Evolutionary conservation across 164 flowering plant genomes (phyloP).

Genomic region (Brasenia schreberi): DNA sequence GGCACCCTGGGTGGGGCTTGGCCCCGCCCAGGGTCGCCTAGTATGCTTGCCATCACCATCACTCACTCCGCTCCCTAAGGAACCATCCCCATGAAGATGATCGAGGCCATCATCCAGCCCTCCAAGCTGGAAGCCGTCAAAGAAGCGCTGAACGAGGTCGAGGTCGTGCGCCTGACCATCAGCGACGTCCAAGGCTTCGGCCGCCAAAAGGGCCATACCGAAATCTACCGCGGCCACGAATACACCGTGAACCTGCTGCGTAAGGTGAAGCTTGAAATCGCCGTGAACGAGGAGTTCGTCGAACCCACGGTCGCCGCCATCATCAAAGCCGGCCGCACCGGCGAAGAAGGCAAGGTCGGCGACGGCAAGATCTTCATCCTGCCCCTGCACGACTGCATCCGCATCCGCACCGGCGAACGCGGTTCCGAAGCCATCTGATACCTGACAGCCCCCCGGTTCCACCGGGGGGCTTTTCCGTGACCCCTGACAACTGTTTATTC

Average conservation of each 20-base stretch:
- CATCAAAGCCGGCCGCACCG: not conserved
- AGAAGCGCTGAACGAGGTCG: not conserved
- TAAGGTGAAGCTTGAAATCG: not conserved
- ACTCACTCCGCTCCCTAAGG: not conserved
- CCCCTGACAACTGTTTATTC: not conserved
- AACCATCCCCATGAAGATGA: not conserved
- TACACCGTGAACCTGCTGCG: not conserved
- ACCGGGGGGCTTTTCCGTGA: not conserved
- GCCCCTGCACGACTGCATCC: not conserved
- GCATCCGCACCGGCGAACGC: slow-evolving; percentile 1
- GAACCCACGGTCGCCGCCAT: not conserved
- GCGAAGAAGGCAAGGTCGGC: slow-evolving; percentile 1
- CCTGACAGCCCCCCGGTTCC: too few species aligned
- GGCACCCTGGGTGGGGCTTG: too few species aligned
- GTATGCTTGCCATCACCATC: too few species aligned
- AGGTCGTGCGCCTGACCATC: not conserved
- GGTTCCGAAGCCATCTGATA: not conserved
- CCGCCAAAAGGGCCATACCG: slow-evolving; percentile 1
- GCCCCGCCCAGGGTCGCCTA: too few species aligned
- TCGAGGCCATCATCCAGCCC: not conserved
- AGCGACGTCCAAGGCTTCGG: not conserved
- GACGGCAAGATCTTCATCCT: not conserved
- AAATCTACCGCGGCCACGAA: not conserved
- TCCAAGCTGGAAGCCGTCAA: not conserved
- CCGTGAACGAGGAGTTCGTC: not conserved